Percentiles rank a stretch among this genome's conserved stretches.
Evolutionary conservation across 1,284 basidiomycete genomes (phyloP).

Genomic region (Termitomyces sp.): DNA sequence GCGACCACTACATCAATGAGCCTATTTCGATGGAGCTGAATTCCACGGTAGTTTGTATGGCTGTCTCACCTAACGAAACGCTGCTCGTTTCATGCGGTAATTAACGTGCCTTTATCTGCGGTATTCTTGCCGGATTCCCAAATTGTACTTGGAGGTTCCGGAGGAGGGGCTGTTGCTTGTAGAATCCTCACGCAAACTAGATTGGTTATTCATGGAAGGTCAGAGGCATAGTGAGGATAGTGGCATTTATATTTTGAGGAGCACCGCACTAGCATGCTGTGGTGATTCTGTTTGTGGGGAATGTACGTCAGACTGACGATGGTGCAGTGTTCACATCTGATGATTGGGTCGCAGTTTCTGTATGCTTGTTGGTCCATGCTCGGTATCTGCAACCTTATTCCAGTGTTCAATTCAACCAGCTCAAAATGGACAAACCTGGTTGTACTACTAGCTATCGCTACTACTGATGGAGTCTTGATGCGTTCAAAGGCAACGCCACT

Average conservation of each 20-base stretch:
- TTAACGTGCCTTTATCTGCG: background rate
- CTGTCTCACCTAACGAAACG: background rate
- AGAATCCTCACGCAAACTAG: background rate
- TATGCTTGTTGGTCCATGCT: background rate
- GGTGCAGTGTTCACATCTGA: background rate
- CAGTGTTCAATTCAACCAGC: background rate
- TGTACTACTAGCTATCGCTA: background rate
- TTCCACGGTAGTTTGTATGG: background rate
- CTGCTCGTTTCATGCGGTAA: background rate
- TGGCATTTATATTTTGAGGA: background rate
- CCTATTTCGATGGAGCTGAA: background rate
- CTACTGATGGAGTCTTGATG: background rate
- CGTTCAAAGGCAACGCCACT: background rate
- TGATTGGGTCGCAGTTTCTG: background rate
- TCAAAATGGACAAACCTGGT: background rate
- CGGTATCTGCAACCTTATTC: background rate
- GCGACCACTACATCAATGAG: background rate
- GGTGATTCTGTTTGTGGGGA: background rate
- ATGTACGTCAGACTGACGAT: background rate
- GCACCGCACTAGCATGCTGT: background rate
- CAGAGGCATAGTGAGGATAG: background rate
- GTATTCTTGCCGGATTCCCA: background rate
- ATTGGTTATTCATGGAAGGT: background rate
- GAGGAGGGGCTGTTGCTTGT: background rate
- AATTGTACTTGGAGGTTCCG: background rate